phyloP scores from a whole-genome alignment of 331 rosid genomes.

The Cucumis variabilis region DNA sequence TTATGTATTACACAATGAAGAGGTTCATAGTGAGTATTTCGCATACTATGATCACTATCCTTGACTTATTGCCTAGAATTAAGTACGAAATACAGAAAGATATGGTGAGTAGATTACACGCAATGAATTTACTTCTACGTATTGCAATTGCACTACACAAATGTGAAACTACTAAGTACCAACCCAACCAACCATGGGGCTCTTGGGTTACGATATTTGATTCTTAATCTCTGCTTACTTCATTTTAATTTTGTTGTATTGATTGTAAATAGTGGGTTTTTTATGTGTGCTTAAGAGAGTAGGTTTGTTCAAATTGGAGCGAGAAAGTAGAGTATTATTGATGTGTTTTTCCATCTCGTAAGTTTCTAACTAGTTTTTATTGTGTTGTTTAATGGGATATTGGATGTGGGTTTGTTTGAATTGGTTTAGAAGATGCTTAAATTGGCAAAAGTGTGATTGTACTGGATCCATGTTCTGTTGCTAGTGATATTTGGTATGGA shows the following conservation, averaged over 20 bases:
- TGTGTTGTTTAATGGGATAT: slow-evolving; percentile 25
- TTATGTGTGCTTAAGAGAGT: not conserved
- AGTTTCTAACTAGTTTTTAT: not conserved
- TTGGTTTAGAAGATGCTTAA: slow-evolving; percentile 81
- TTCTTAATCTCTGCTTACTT: slow-evolving; percentile 24
- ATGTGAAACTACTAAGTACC: too few relatives aligned
- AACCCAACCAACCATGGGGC: too few relatives aligned
- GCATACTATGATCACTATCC: too few relatives aligned
- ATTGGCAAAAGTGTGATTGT: slow-evolving; percentile 79
- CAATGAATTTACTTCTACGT: too few relatives aligned
- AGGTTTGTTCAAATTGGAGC: not conserved
- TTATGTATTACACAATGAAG: too few relatives aligned
- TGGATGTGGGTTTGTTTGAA: slow-evolving; percentile 34
- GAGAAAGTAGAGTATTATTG: not conserved
- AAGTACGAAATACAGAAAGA: too few relatives aligned
- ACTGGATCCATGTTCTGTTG: slow-evolving; percentile 64
- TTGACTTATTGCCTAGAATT: too few relatives aligned
- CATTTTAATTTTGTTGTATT: not conserved
- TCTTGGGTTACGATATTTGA: slow-evolving; percentile 89
- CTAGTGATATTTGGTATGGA: slow-evolving; percentile 83
- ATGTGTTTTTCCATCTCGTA: not conserved
- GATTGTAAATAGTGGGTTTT: not conserved
- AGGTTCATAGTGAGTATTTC: too few relatives aligned
- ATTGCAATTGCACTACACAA: too few relatives aligned
- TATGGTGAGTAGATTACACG: too few relatives aligned